These are phyloP conservation scores for Wickerhamiella pararugosa DNA, from an alignment of 1,139 yeast species.

Conservation along the genomic window DNA sequence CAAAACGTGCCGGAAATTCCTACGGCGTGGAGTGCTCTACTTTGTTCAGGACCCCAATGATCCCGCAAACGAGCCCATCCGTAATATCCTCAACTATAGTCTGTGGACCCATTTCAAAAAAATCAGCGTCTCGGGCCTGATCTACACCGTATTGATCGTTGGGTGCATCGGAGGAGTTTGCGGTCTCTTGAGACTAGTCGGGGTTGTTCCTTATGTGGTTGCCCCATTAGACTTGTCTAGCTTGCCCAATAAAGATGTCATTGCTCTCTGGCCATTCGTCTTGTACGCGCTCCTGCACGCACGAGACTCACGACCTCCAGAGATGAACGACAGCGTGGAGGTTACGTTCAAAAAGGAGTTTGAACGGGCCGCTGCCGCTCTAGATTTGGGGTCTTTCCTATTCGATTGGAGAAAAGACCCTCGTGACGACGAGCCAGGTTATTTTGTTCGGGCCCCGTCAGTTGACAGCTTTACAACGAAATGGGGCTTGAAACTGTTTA, in stretches of 20 bases:
- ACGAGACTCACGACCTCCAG: neutral
- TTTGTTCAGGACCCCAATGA: constrained; percentile 92
- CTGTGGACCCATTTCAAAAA: constrained; percentile 57
- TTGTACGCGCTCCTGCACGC: neutral
- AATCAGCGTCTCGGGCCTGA: constrained; percentile 57
- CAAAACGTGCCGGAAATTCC: constrained; percentile 63
- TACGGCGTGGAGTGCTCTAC: constrained; percentile 79
- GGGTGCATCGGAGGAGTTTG: constrained; percentile 55
- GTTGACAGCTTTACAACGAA: constrained; percentile 48
- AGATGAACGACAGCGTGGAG: neutral
- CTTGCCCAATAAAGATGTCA: neutral
- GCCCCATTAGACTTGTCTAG: constrained; percentile 1
- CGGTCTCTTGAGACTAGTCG: constrained; percentile 1
- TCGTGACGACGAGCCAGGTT: constrained; percentile 40
- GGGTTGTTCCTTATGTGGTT: constrained; percentile 1
- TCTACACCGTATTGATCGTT: constrained; percentile 58
- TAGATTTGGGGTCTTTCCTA: constrained; percentile 14
- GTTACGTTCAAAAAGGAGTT: constrained; percentile 11
- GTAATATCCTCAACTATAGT: constrained; percentile 73
- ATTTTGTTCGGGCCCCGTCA: constrained; percentile 72
- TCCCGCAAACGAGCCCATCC: constrained; percentile 76
- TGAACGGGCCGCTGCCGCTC: constrained; percentile 4
- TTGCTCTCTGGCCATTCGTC: neutral
- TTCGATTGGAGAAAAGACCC: constrained; percentile 25
- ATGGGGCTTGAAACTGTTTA: constrained; percentile 43